Percentiles rank a stretch among this genome's conserved stretches.
Evolutionary conservation across 2,329 filamentous ascomycete genomes (phyloP).

Genomic region (Colletotrichum lini): DNA sequence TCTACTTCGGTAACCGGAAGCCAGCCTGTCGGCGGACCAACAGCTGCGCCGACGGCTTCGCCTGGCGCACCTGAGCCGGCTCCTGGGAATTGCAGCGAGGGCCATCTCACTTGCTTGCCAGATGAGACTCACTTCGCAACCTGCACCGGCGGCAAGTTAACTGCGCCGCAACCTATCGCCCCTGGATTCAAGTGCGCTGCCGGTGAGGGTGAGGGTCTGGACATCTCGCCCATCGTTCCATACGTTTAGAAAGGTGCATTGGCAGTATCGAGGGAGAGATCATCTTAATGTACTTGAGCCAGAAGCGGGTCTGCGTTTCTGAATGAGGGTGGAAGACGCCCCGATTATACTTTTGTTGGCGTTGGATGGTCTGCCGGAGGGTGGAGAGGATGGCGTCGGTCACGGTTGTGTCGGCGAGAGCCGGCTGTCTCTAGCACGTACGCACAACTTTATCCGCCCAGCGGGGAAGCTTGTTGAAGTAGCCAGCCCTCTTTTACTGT

Average conservation of each 20-base stretch:
- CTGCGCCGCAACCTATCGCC: constrained; percentile 31
- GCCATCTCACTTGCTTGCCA: constrained; percentile 24
- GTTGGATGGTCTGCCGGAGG: constrained; percentile 28
- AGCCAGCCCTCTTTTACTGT: constrained; percentile 12
- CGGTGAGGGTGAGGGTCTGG: constrained; percentile 21
- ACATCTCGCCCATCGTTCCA: constrained; percentile 20
- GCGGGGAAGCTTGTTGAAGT: constrained; percentile 30
- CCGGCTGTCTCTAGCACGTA: constrained; percentile 13
- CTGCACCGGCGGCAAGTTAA: constrained; percentile 35
- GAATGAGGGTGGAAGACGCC: constrained; percentile 22
- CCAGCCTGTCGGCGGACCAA: background rate
- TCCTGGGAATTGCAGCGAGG: constrained; percentile 16
- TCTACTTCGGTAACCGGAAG: background rate
- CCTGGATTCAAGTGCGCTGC: constrained; percentile 35
- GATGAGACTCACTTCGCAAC: constrained; percentile 34
- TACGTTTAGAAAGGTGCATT: background rate
- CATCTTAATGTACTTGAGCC: constrained; percentile 29
- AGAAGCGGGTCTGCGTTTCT: constrained; percentile 30
- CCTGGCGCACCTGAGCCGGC: background rate
- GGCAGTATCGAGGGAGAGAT: background rate
- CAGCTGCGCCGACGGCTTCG: background rate
- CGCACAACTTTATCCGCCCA: constrained; percentile 30
- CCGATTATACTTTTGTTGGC: constrained; percentile 1
- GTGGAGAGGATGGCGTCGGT: constrained; percentile 18
- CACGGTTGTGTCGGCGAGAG: background rate